Conservation (phyloP, 202 grass and related monocot species). For the Panicum hallii region DNA sequence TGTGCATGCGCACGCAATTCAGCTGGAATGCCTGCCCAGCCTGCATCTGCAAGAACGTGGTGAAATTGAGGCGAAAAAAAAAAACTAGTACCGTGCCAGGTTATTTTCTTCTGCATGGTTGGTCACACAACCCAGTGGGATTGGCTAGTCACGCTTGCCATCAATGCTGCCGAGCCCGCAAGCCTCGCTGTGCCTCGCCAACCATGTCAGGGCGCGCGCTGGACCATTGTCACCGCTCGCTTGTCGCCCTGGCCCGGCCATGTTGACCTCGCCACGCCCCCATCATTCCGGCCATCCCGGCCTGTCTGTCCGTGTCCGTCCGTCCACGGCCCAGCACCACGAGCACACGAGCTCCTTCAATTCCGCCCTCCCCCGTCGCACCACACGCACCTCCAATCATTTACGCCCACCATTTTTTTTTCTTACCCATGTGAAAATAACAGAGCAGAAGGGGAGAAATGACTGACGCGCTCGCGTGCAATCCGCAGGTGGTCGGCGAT, state of each 20-base stretch:
- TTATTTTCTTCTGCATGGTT: background rate
- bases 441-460: background rate
- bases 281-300: slow-evolving; percentile 26
- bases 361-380: background rate
- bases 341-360: slow-evolving; percentile 9
- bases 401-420: background rate
- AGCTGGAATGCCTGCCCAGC: background rate
- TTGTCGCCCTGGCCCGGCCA: slow-evolving; percentile 17
- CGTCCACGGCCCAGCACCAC: background rate
- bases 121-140: background rate
- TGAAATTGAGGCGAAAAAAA: background rate
- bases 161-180: slow-evolving; percentile 42
- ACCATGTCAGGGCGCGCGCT: slow-evolving; percentile 32
- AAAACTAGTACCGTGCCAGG: background rate
- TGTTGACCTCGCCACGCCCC: slow-evolving; percentile 50
- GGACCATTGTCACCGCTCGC: slow-evolving; percentile 51
- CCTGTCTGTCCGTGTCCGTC: background rate
- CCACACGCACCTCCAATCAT: slow-evolving; percentile 44
- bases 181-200: slow-evolving; percentile 46
- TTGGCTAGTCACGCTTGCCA: slow-evolving; percentile 41
- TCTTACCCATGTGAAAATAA: background rate
- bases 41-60: background rate
- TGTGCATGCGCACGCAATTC: background rate
- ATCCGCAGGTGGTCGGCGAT: slow-evolving; percentile 82
- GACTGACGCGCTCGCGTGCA: slow-evolving; percentile 1